Conservation (phyloP, 75 land plant species). For the Azolla pinnata region DNA sequence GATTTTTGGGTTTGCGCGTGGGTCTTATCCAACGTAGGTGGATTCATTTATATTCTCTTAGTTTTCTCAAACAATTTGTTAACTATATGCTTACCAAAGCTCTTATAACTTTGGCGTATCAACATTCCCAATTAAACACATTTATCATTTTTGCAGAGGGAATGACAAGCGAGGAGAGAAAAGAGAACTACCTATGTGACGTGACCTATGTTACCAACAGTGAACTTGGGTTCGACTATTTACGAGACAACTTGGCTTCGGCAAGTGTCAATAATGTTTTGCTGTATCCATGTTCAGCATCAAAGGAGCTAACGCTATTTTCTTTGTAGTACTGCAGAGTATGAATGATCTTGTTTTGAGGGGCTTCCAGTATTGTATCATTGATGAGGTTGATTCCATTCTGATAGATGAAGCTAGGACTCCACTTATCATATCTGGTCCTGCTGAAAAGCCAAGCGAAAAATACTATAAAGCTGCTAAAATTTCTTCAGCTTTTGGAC, state of each 20-base stretch:
- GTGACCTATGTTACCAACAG: conserved; percentile 98
- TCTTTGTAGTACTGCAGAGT: conserved; percentile 49
- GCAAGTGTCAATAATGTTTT: conserved; percentile 59
- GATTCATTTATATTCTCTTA: conserved; percentile 1
- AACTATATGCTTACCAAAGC: neutral
- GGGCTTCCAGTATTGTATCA: conserved; percentile 79
- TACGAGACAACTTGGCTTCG: conserved; percentile 96
- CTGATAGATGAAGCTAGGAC: conserved; percentile 98
- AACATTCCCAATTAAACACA: neutral
- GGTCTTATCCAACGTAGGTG: conserved; percentile 97
- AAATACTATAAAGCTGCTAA: conserved; percentile 90
- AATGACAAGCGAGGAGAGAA: conserved; percentile 84
- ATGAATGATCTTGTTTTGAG: conserved; percentile 86
- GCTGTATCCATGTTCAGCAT: no score
- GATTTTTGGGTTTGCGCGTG: conserved; percentile 88
- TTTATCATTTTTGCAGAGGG: conserved; percentile 50
- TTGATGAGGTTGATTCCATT: conserved; percentile 98
- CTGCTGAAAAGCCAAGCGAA: conserved; percentile 97
- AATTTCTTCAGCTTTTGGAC: conserved; percentile 73
- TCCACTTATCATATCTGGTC: conserved; percentile 92
- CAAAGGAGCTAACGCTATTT: no score
- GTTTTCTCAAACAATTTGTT: neutral
- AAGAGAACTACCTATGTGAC: conserved; percentile 77
- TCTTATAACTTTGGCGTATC: neutral
- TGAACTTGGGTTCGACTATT: conserved; percentile 94